phyloP scores from a whole-genome alignment of 2,329 filamentous ascomycete species.

The Cordyceps cicadae region DNA sequence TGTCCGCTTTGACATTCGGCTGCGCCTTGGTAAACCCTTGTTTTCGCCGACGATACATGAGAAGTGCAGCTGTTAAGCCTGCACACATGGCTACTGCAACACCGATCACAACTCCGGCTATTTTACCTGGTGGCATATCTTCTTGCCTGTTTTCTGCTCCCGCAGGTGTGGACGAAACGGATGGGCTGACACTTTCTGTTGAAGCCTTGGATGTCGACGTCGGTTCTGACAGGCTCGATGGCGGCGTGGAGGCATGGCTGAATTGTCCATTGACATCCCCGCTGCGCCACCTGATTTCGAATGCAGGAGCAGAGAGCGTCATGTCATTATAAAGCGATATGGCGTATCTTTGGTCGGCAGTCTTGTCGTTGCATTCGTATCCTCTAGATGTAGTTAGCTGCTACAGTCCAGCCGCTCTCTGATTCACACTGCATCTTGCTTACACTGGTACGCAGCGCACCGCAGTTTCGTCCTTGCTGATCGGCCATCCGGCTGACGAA shows the following conservation, averaged over 20 bases:
- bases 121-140: background rate
- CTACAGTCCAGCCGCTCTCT: background rate
- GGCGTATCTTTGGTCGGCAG: conserved; percentile 18
- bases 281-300: conserved; percentile 23
- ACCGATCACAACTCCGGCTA: conserved; percentile 4
- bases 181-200: background rate
- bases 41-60: background rate
- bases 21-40: background rate
- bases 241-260: background rate
- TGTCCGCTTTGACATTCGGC: background rate
- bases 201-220: background rate
- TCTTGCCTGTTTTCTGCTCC: background rate
- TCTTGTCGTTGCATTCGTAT: conserved; percentile 18
- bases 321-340: conserved; percentile 16
- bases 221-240: background rate
- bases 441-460: conserved; percentile 21
- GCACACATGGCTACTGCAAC: background rate
- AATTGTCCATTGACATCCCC: conserved; percentile 12
- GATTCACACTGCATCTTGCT: conserved; percentile 7
- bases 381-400: conserved; percentile 11
- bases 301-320: conserved; percentile 21
- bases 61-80: background rate
- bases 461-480: conserved; percentile 19
- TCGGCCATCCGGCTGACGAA: conserved; percentile 15
- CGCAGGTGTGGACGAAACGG: background rate